Conservation (phyloP, 2,329 filamentous ascomycete species). For the Verticillium albo-atrum region DNA sequence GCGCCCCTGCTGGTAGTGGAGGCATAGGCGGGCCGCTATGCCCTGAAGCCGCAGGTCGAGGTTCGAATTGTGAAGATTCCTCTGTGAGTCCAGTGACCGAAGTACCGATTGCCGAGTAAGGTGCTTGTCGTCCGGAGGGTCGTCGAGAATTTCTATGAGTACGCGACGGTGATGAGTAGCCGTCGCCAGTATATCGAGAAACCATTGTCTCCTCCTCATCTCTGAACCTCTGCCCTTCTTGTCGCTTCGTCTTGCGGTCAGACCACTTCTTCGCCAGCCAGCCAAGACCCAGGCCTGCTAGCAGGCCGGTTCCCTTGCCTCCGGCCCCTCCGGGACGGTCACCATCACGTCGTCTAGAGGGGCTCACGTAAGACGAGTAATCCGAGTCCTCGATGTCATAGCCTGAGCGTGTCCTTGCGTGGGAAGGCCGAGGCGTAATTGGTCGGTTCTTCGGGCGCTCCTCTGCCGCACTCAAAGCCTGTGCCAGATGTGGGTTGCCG, state of each 20-base stretch:
- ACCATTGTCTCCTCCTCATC: constrained; percentile 54
- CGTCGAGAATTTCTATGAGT: constrained; percentile 19
- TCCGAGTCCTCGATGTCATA: constrained; percentile 49
- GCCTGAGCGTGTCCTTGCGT: constrained; percentile 36
- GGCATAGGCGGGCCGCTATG: constrained; percentile 42
- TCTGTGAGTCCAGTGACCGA: constrained; percentile 18
- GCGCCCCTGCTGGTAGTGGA: constrained; percentile 36
- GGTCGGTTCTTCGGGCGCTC: constrained; percentile 33
- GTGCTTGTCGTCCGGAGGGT: constrained; percentile 17
- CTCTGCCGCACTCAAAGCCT: constrained; percentile 41
- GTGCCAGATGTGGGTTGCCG: constrained; percentile 35
- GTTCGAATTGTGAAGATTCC: constrained; percentile 32
- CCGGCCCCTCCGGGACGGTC: constrained; percentile 30
- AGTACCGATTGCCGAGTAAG: constrained; percentile 10
- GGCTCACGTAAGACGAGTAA: constrained; percentile 58
- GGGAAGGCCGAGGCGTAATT: constrained; percentile 42
- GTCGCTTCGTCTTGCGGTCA: constrained; percentile 43
- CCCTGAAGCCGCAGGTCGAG: constrained; percentile 21
- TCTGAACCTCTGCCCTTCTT: constrained; percentile 39
- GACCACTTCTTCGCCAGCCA: constrained; percentile 64
- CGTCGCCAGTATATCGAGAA: constrained; percentile 68
- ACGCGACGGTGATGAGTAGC: constrained; percentile 43
- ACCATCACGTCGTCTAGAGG: constrained; percentile 51
- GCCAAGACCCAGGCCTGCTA: constrained; percentile 62
- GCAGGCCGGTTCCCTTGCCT: constrained; percentile 51